These are phyloP conservation scores for Rhytidiadelphus loreus DNA, from an alignment of 225 moss, liverwort and hornwort species.

Conservation along the genomic window DNA sequence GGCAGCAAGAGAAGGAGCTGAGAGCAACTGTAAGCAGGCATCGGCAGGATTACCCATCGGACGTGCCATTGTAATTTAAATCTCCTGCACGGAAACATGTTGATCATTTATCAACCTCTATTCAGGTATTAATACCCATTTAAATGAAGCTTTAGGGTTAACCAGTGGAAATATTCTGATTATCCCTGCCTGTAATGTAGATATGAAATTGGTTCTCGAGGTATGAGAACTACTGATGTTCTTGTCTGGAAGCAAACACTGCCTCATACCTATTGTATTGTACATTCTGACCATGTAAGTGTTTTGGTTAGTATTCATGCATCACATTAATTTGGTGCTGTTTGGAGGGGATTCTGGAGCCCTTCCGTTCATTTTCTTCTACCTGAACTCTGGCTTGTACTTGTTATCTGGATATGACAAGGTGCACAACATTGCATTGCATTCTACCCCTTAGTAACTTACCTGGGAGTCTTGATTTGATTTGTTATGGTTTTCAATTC, in stretches of 20 bases:
- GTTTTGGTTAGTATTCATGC: not conserved
- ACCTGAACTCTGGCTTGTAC: not conserved
- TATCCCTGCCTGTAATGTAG: not conserved
- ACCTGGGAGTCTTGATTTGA: not conserved
- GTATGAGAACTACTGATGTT: not conserved
- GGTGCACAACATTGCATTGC: not conserved
- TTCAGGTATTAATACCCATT: not conserved
- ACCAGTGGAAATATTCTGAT: not conserved
- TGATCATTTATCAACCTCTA: not conserved
- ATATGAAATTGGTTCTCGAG: not conserved
- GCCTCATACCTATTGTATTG: not conserved
- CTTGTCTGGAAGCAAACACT: not conserved
- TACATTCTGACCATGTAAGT: not conserved
- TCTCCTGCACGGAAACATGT: not conserved
- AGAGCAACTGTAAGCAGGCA: conserved; percentile 42
- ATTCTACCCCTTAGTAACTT: not conserved
- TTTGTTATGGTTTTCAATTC: not conserved
- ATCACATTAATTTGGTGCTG: not conserved
- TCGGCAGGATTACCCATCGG: conserved; percentile 52
- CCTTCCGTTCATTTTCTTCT: not conserved
- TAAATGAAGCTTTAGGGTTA: not conserved
- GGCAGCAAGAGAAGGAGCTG: conserved; percentile 66
- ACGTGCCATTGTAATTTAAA: conserved; percentile 41
- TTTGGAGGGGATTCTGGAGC: not conserved
- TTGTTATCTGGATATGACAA: not conserved